Conservation (phyloP, 768 basidiomycete species). For the Termitomyces bulborhizus region DNA sequence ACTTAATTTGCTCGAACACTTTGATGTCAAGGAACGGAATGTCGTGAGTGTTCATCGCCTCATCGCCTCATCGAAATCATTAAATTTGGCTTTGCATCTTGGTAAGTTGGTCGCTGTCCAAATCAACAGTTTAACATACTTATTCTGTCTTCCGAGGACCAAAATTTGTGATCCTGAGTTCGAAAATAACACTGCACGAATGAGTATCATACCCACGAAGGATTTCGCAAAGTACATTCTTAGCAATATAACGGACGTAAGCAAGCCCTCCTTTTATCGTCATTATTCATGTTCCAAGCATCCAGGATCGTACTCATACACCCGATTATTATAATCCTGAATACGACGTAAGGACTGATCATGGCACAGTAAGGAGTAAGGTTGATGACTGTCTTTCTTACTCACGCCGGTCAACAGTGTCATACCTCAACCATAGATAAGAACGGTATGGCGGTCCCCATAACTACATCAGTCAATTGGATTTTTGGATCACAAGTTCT, state of each 20-base stretch:
- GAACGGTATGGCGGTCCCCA: constrained; percentile 78
- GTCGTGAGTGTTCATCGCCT: constrained; percentile 65
- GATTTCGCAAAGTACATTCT: constrained; percentile 56
- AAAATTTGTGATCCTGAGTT: constrained; percentile 77
- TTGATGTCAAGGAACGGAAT: constrained; percentile 45
- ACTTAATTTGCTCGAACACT: constrained; percentile 90
- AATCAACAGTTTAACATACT: background rate
- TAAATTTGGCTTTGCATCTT: constrained; percentile 61
- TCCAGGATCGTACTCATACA: constrained; percentile 60
- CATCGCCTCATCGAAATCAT: constrained; percentile 82
- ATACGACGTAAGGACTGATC: constrained; percentile 47
- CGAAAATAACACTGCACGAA: constrained; percentile 44
- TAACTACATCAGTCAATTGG: constrained; percentile 87
- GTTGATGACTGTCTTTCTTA: background rate
- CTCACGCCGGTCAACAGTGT: constrained; percentile 40
- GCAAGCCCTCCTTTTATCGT: constrained; percentile 17
- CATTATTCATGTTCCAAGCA: background rate
- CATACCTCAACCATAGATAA: constrained; percentile 81
- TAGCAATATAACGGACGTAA: constrained; percentile 77
- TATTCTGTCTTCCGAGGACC: constrained; percentile 41
- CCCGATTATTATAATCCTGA: constrained; percentile 81
- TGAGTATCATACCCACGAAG: constrained; percentile 58
- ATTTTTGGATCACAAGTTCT: constrained; percentile 87
- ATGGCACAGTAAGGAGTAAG: too few species aligned
- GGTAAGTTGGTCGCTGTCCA: constrained; percentile 22